Evolutionary conservation across 805 yeast species (phyloP).

Genomic region (Wickerhamomyces strasburgensis): DNA sequence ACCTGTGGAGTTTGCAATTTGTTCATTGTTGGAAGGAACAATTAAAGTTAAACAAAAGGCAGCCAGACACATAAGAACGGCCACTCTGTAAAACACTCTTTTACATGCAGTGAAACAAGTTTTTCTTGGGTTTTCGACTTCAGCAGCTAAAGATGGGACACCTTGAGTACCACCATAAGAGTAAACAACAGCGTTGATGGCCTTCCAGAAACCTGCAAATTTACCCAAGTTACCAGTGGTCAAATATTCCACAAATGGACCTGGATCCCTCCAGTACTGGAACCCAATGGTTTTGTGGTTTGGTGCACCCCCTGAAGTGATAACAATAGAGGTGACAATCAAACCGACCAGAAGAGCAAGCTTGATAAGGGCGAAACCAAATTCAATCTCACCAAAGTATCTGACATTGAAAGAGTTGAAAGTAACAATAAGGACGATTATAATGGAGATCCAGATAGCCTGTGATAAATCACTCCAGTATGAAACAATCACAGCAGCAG

Average conservation of each 20-base stretch:
- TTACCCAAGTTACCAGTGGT: slow-evolving; percentile 42
- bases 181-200: slow-evolving; percentile 52
- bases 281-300: slow-evolving; percentile 31
- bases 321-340: slow-evolving; percentile 41
- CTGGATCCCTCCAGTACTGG: slow-evolving; percentile 32
- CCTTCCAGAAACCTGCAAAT: slow-evolving; percentile 55
- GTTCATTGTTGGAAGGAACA: slow-evolving; percentile 26
- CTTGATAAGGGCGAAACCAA: slow-evolving; percentile 37
- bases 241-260: slow-evolving; percentile 25
- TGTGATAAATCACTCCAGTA: slow-evolving; percentile 40
- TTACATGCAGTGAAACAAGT: slow-evolving; percentile 55
- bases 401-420: slow-evolving; percentile 33
- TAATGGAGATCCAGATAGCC: slow-evolving; percentile 39
- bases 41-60: slow-evolving; percentile 29
- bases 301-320: slow-evolving; percentile 39
- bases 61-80: slow-evolving; percentile 25
- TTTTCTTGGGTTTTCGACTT: slow-evolving; percentile 48
- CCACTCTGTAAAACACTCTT: slow-evolving; percentile 26
- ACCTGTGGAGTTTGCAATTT: slow-evolving; percentile 27
- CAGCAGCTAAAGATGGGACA: slow-evolving; percentile 47
- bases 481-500: slow-evolving; percentile 39
- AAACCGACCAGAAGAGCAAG: slow-evolving; percentile 40
- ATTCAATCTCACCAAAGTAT: slow-evolving; percentile 47
- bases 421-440: slow-evolving; percentile 31
- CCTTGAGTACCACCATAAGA: slow-evolving; percentile 55